A percentile compares a stretch with the other conserved stretches of the same genome.
These are phyloP conservation scores for Daldinia bambusicola DNA, from an alignment of 495 filamentous ascomycete genomes.

Conservation along the genomic window DNA sequence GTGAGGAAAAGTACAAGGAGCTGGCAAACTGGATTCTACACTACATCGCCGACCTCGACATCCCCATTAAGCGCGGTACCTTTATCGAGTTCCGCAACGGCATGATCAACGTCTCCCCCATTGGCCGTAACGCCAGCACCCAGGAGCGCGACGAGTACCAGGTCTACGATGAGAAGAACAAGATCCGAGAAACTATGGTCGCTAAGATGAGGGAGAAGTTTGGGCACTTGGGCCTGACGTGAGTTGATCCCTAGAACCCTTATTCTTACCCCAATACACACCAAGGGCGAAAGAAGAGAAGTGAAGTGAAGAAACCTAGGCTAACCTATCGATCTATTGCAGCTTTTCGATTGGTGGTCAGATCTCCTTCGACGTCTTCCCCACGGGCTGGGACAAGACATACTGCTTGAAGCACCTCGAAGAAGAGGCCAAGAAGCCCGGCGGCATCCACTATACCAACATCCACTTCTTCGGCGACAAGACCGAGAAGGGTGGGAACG, in stretches of 20 bases:
- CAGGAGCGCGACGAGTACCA: conserved; percentile 83
- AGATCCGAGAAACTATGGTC: conserved; percentile 77
- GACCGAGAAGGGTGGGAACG: conserved; percentile 87
- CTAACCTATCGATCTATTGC: conserved; percentile 5
- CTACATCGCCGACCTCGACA: conserved; percentile 88
- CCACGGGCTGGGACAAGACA: conserved; percentile 97
- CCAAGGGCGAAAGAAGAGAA: conserved; percentile 9
- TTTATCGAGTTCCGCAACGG: conserved; percentile 97
- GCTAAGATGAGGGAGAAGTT: conserved; percentile 81
- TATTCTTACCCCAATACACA: background rate
- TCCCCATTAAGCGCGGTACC: conserved; percentile 91
- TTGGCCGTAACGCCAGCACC: conserved; percentile 89
- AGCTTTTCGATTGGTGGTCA: conserved; percentile 95
- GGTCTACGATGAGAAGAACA: conserved; percentile 77
- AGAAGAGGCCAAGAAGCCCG: conserved; percentile 74
- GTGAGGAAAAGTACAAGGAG: conserved; percentile 90
- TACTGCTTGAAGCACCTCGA: conserved; percentile 91
- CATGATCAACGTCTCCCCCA: conserved; percentile 94
- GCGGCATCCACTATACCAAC: conserved; percentile 79
- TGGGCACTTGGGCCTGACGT: conserved; percentile 85
- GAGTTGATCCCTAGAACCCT: conserved; percentile 47
- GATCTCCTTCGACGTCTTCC: conserved; percentile 98
- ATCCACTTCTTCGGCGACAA: conserved; percentile 99
- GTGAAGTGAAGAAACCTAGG: background rate
- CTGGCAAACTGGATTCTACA: conserved; percentile 86